Evolutionary conservation across 352 stramenopile genomes (phyloP).

Genomic region (Globisporangium lucens): DNA sequence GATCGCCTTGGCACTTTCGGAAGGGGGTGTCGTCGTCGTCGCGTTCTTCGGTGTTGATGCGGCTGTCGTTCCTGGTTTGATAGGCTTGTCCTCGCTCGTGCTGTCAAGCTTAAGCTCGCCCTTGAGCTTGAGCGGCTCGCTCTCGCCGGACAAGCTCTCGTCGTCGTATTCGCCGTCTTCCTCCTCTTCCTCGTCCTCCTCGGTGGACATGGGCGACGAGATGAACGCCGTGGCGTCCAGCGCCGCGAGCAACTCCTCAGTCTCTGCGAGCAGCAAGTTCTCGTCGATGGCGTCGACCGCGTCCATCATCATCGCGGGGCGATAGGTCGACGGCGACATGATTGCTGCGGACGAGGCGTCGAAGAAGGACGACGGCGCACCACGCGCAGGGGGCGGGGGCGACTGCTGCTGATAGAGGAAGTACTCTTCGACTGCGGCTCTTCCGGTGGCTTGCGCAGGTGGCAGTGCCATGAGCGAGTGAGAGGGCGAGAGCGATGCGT

Average conservation of each 20-base stretch:
- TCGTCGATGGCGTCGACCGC: conserved; percentile 12
- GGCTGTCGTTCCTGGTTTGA: background rate
- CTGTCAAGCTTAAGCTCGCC: background rate
- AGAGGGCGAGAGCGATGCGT: background rate
- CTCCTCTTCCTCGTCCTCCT: conserved; percentile 15
- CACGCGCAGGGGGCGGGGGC: too few relatives aligned
- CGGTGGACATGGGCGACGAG: conserved; percentile 12
- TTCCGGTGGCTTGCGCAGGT: background rate
- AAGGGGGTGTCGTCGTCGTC: background rate
- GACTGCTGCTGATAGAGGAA: background rate
- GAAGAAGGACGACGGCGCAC: background rate
- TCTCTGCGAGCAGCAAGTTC: conserved; percentile 19
- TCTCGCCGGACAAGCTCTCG: background rate
- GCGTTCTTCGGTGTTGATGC: background rate
- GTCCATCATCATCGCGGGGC: background rate
- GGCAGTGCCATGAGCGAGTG: background rate
- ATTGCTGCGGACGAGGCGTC: background rate
- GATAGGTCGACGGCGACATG: background rate
- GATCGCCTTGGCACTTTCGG: background rate
- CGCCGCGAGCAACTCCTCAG: conserved; percentile 18
- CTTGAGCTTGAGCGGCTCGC: background rate
- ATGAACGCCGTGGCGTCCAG: conserved; percentile 19
- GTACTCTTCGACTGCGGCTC: background rate
- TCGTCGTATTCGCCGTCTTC: background rate
- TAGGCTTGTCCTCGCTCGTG: background rate